phyloP scores from a whole-genome alignment of 768 basidiomycete genomes.

The Tylopilus balloui region DNA sequence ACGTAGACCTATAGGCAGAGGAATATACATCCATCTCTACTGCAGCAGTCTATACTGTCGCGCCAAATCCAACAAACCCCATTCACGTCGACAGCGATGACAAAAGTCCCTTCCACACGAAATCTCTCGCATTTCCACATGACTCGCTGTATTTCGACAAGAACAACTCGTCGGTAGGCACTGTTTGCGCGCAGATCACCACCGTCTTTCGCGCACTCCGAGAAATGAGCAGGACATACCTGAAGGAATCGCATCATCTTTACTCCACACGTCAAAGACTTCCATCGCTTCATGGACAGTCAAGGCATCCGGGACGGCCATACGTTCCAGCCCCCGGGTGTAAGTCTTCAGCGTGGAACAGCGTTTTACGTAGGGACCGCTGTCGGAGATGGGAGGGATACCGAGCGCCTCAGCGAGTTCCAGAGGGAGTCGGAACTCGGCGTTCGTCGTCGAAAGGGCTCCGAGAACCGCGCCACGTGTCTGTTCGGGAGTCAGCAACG shows the following conservation, averaged over 20 bases:
- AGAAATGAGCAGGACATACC: conserved; percentile 34
- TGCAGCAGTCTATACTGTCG: neutral
- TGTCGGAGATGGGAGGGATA: conserved; percentile 38
- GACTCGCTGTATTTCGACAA: conserved; percentile 74
- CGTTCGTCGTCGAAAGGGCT: conserved; percentile 60
- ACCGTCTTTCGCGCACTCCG: neutral
- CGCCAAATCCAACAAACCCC: neutral
- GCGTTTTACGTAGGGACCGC: conserved; percentile 55
- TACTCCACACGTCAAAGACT: conserved; percentile 74
- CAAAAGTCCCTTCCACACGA: conserved; percentile 65
- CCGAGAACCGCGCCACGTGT: conserved; percentile 67
- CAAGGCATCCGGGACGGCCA: conserved; percentile 55
- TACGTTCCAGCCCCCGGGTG: conserved; percentile 47
- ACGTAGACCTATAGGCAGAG: neutral
- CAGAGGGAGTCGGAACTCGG: conserved; percentile 51
- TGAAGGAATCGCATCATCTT: conserved; percentile 50
- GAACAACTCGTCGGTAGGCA: conserved; percentile 63
- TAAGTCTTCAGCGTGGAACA: conserved; percentile 48
- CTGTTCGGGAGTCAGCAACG: conserved; percentile 34
- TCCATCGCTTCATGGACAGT: conserved; percentile 64
- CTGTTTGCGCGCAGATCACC: conserved; percentile 20
- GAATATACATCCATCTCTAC: neutral
- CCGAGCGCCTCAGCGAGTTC: conserved; percentile 63
- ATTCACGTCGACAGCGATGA: conserved; percentile 25
- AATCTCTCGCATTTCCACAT: conserved; percentile 73